Evolutionary conservation across 345 rosid species (phyloP), one percentile per base, ranked within the genome.

Genomic region (Combretum micranthum): DNA sequence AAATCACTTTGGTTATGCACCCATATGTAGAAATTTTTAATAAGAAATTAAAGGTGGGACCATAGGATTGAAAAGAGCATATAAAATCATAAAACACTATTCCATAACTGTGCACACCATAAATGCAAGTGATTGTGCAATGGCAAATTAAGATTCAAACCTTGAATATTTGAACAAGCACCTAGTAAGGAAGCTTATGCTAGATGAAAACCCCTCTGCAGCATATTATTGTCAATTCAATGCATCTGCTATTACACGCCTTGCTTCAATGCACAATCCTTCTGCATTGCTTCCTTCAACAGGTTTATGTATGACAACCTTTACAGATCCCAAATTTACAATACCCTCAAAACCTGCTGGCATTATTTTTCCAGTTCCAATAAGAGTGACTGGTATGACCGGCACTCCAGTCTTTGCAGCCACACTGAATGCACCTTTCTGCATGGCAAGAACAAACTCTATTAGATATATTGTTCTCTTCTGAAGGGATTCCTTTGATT

Each of bases 391-490:
- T 5, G 97, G 99, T 21, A 93, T 77, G 6, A 89, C 87, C 4
- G 92, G 92, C 19, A 77, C 99, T 63, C 82, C 72, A 0, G 86
- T 81, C 82, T 89, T 93, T 17, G 81, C 77, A 13, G 99, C 99
- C 46, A 93, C 62, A 19, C 84, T 79, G 78, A 93, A 93, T 53
- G 99, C 99, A 13, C 99, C 99, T 82, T 82, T 93, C 99, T 89
- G 71, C 64, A 72, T 15, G 64, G 53, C 53, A 59, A 12, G 15
- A 63, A 25, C 55, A 73, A 61, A 53, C 22, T 43, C 37, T 37
- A 37, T 62, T 46, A 53, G 57, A 62, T 45, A 53, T 32, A 32
- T 32, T 32, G 47, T 19, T 45, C 43, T 46, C 26, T 47, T 22
- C 39, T 32, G 39, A 32, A 5, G 39, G 39, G 39, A 7, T 32